Evolutionary conservation across 2,329 filamentous ascomycete species (phyloP), one percentile per base, ranked within the genome.

Genomic region (Neonectria sp.): DNA sequence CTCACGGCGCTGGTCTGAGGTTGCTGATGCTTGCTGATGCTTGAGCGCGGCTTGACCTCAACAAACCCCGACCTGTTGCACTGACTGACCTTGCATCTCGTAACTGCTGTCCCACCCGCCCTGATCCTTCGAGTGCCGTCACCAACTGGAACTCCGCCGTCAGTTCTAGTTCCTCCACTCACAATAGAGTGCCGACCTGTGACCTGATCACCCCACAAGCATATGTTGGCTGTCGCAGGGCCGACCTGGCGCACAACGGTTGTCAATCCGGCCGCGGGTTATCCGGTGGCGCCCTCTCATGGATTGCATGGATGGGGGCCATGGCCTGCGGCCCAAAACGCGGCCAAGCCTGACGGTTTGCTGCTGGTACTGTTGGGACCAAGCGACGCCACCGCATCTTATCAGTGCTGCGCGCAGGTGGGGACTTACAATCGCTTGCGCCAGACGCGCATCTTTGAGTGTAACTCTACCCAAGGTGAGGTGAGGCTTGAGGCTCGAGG

Each of bases 271-370:
- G 72, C 48, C 68, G 64, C 57, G 63, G 66, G 61, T 51, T 46
- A 63, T 65, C 71, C 70, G 71, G 63, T 59, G 62, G 53, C 59
- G 56, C 55, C 63, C 68, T 68, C 70, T 59, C 51, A 61, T 67
- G 66, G 67, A 68, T 56, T 64, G 55, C 40, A 63, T 40, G 15
- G 15, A 45, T 24, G 40, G 40, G 48, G 45, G 56, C 43, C 51
- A 61, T 61, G 27, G 37, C 57, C 68, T 75, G 73, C 71, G 71
- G 68, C 73, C 73, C 69, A 73, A 73, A 70, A 63, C 37, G 72
- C 71, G 72, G 53, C 73, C 73, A 73, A 21, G 60, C 11, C 46
- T 70, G 65, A 67, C 70, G 70, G 68, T 55, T 64, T 33, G 31
- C 52, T 58, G 68, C 65, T 70, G 63, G 64, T 67, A 49, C 45